Evolutionary conservation across 257 asterid species (phyloP).

Genomic region (Dorcoceras hygrometricum): DNA sequence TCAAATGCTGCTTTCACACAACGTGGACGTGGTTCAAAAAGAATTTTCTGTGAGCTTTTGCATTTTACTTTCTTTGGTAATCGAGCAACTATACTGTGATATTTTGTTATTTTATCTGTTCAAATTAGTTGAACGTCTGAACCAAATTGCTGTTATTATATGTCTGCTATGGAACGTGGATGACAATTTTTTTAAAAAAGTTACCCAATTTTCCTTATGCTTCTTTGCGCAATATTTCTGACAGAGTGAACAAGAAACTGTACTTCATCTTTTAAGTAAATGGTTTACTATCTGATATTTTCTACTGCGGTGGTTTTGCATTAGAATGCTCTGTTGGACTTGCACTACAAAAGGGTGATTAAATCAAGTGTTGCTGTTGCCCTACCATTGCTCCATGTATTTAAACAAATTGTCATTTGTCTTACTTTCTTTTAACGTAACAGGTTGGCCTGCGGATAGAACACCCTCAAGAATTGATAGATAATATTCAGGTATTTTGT

Average conservation of each 20-base stretch:
- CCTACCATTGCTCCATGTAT: slow-evolving; percentile 12
- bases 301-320: neutral
- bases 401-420: neutral
- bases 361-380: neutral
- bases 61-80: slow-evolving; percentile 15
- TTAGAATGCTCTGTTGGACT: slow-evolving; percentile 6
- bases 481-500: slow-evolving; percentile 71
- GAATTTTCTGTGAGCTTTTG: slow-evolving; percentile 79
- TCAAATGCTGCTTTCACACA: slow-evolving; percentile 82
- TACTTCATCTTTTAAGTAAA: neutral
- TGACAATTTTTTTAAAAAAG: neutral
- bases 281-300: neutral
- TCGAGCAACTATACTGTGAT: slow-evolving; percentile 15
- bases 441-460: slow-evolving; percentile 94
- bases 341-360: neutral
- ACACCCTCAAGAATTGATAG: slow-evolving; percentile 91
- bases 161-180: neutral
- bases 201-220: neutral
- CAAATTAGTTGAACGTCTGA: slow-evolving; percentile 5
- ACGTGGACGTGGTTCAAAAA: slow-evolving; percentile 61
- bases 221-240: neutral
- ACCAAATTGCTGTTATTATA: neutral
- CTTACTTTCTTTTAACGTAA: slow-evolving; percentile 16
- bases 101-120: neutral
- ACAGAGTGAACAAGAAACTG: neutral